A percentile compares a stretch with the other conserved stretches of the same genome.
Conservation (phyloP, 1,139 yeast species). For the Blastobotrys raffinosifermentans region DNA sequence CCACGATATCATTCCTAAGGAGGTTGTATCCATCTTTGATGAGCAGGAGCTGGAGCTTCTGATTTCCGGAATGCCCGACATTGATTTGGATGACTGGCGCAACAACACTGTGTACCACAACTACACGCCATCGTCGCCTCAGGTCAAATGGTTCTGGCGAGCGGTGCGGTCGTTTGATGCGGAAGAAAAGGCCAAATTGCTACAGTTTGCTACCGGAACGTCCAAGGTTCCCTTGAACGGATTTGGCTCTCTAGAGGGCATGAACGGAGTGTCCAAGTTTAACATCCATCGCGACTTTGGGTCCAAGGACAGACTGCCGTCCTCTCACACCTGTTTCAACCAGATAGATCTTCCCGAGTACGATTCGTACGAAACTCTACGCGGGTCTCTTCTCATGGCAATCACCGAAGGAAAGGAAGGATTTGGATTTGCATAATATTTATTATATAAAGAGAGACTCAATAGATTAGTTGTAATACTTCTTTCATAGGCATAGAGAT, state of each 20-base stretch:
- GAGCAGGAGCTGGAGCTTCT: conserved; percentile 92
- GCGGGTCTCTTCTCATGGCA: conserved; percentile 77
- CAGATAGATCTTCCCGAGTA: conserved; percentile 93
- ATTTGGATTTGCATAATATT: conserved; percentile 77
- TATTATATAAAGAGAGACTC: too few relatives aligned
- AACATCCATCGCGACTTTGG: conserved; percentile 90
- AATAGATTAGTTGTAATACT: too few relatives aligned
- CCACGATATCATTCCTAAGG: conserved; percentile 88
- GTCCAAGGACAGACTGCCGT: conserved; percentile 77
- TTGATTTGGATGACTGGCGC: conserved; percentile 94
- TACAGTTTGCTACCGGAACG: conserved; percentile 97
- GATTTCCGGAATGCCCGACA: conserved; percentile 93
- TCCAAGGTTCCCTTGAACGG: conserved; percentile 95
- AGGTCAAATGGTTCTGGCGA: conserved; percentile 97
- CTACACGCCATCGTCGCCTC: conserved; percentile 78
- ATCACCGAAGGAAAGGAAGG: conserved; percentile 96
- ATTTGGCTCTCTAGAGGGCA: conserved; percentile 83
- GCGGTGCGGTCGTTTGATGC: conserved; percentile 92
- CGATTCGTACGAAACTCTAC: conserved; percentile 76
- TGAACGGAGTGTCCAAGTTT: conserved; percentile 80
- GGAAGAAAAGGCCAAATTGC: conserved; percentile 87
- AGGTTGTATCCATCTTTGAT: conserved; percentile 79
- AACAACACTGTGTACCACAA: conserved; percentile 77
- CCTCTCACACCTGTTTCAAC: conserved; percentile 95
- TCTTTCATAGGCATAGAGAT: too few relatives aligned